These are phyloP conservation scores for Rhododendron henanense DNA, from an alignment of 148 eudicot species.

Conservation along the genomic window DNA sequence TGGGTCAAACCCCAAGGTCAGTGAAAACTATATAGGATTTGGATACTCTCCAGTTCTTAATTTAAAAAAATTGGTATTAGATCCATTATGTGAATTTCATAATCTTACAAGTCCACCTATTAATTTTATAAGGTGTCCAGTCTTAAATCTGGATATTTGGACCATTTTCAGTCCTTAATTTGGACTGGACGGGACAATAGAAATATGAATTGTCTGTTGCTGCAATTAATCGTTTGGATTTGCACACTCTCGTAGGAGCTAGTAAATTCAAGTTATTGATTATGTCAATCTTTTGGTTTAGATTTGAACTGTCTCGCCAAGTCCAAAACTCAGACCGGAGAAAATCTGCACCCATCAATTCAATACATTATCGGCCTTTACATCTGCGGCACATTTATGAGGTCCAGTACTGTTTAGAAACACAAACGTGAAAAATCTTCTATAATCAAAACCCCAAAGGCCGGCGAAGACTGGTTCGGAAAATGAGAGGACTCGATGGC, in stretches of 20 bases:
- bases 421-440: neutral
- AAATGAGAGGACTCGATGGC: neutral
- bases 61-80: no score
- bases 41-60: no score
- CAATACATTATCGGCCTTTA: no score
- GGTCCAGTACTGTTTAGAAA: no score
- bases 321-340: no score
- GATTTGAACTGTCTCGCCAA: neutral
- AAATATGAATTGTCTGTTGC: neutral
- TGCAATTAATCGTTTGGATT: neutral
- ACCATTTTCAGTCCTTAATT: no score
- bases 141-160: neutral
- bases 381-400: no score
- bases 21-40: neutral
- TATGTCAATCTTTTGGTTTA: no score
- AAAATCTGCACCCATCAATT: neutral
- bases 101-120: no score
- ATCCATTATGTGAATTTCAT: no score
- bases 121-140: no score
- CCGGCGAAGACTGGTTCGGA: neutral
- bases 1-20: neutral
- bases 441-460: neutral
- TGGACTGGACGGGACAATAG: neutral
- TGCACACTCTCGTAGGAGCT: neutral
- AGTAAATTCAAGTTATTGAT: no score